These are phyloP conservation scores for Maudiozyma pseudohumilis DNA, from an alignment of 805 yeast genomes.

Conservation along the genomic window DNA sequence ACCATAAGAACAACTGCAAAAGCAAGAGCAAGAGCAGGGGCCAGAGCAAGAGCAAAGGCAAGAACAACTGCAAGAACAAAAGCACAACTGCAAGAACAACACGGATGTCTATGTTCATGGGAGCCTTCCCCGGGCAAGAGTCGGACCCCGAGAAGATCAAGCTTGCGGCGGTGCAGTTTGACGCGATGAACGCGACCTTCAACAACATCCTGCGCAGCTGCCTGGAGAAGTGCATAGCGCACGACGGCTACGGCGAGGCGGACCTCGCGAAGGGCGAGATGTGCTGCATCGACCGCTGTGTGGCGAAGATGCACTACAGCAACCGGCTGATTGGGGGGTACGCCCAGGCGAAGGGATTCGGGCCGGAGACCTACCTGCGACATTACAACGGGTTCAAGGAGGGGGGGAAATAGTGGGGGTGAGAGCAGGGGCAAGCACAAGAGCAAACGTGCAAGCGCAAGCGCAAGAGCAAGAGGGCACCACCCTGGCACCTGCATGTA, in stretches of 20 bases:
- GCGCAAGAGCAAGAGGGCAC: too few relatives aligned
- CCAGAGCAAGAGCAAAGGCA: not conserved
- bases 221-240: constrained; percentile 63
- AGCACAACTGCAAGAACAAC: not conserved
- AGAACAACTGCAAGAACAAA: not conserved
- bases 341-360: constrained; percentile 36
- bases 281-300: constrained; percentile 79
- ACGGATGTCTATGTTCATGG: constrained; percentile 54
- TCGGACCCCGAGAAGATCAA: constrained; percentile 52
- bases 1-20: not conserved
- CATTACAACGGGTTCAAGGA: constrained; percentile 13
- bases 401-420: not conserved
- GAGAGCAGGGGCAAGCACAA: too few relatives aligned
- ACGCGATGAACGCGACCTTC: constrained; percentile 50
- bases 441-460: too few relatives aligned
- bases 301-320: constrained; percentile 67
- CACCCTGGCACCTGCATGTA: too few relatives aligned
- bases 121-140: constrained; percentile 34
- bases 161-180: constrained; percentile 58
- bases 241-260: constrained; percentile 70
- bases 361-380: constrained; percentile 38
- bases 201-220: constrained; percentile 52
- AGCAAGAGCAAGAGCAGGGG: not conserved
- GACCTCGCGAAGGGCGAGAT: constrained; percentile 80
- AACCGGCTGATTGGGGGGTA: constrained; percentile 51